Base-by-base conservation (phyloP, 2,329 filamentous ascomycete species). In the Hypomyces rosellus region DNA sequence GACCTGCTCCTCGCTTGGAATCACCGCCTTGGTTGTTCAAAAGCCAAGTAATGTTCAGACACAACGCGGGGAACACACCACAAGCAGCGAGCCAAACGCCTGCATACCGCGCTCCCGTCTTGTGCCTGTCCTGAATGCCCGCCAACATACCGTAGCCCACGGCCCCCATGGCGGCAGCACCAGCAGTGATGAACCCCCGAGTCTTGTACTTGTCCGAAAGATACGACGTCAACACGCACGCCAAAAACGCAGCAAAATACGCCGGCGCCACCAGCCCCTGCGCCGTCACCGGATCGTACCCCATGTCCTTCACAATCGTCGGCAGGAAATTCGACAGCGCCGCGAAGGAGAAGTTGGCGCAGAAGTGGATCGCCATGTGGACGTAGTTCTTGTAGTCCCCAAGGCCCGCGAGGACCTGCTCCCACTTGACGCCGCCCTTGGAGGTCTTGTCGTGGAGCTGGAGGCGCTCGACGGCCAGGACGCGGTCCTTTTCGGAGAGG, bases 221-320 rank as follows among this genome's bases (percentile, higher is more conserved):
- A 63, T 74, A 85, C 5, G 82, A 82, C 1, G 78, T 79, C 9
- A 61, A 58, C 52, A 89, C 75, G 41, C 81, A 85, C 18, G 82
- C 66, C 12, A 86, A 57, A 61, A 85, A 88, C 1, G 84, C 76
- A 14, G 86, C 65, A 57, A 89, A 80, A 64, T 85, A 88, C 0
- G 85, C 84, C 1, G 85, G 85, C 0, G 85, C 84, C 1, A 84
- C 84, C 12, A 90, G 74, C 1, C 85, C 86, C 65, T 90, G 86
- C 0, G 86, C 82, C 51, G 82, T 73, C 53, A 88, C 76, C 13
- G 75, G 70, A 0, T 76, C 78, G 66, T 84, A 89, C 9, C 86
- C 85, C 81, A 89, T 86, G 49, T 78, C 72, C 45, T 74, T 67
- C 13, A 86, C 69, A 55, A 86, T 82, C 2, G 80, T 77, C 0